Conservation (phyloP, 2,329 filamentous ascomycete genomes). For the Phialophora tarda region DNA sequence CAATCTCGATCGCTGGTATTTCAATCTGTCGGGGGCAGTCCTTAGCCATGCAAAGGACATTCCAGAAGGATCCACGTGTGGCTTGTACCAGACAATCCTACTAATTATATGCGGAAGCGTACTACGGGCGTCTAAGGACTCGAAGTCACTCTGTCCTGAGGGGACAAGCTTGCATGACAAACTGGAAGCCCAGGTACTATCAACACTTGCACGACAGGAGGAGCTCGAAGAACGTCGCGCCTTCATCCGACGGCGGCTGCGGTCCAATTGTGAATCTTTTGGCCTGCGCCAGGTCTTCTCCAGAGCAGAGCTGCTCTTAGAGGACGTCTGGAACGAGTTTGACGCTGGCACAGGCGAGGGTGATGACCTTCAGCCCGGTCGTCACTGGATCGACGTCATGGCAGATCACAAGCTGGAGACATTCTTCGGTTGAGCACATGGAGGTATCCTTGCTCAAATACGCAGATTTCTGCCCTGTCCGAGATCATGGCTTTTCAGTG, state of each 20-base stretch:
- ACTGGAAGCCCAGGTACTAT: conserved; percentile 18
- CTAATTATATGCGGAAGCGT: conserved; percentile 28
- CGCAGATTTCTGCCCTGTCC: too few relatives aligned
- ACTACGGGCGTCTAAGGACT: conserved; percentile 23
- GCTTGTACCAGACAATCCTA: conserved; percentile 27
- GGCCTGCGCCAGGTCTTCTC: conserved; percentile 28
- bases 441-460: neutral
- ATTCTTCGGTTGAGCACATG: conserved; percentile 21
- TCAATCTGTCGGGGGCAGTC: conserved; percentile 25
- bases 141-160: neutral
- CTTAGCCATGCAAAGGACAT: conserved; percentile 29
- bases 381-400: conserved; percentile 31
- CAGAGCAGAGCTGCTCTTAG: conserved; percentile 19
- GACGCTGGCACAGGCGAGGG: conserved; percentile 21
- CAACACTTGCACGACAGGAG: conserved; percentile 24
- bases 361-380: conserved; percentile 19
- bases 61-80: conserved; percentile 29
- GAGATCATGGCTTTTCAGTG: too few relatives aligned
- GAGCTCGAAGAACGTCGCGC: conserved; percentile 25
- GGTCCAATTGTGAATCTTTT: conserved; percentile 25
- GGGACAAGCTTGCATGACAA: conserved; percentile 18
- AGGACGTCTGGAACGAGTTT: conserved; percentile 25
- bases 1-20: conserved; percentile 26
- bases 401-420: conserved; percentile 27
- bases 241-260: conserved; percentile 26